Conservation (phyloP, 106 monocot species). For the Dioscorea zingiberensis region DNA sequence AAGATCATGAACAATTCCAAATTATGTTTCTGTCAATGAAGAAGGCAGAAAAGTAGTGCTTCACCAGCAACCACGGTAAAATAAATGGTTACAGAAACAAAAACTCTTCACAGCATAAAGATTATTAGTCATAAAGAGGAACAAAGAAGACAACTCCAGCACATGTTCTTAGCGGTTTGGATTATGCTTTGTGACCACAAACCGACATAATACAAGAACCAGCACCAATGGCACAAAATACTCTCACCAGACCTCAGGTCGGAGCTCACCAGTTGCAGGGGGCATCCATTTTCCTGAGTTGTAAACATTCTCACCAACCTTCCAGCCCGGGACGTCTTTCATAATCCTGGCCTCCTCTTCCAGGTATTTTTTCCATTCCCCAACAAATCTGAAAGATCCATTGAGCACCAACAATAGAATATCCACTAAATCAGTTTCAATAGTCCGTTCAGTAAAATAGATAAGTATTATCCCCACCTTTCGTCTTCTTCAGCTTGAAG, state of each 20-base stretch:
- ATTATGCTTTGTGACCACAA: too few species aligned
- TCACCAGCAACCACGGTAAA: too few species aligned
- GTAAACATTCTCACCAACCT: conserved; percentile 86
- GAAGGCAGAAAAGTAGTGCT: too few species aligned
- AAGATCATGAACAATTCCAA: too few species aligned
- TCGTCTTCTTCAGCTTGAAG: conserved; percentile 99
- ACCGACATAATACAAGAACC: too few species aligned
- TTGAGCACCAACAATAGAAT: background rate
- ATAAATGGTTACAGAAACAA: too few species aligned
- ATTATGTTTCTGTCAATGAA: too few species aligned
- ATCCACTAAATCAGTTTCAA: background rate
- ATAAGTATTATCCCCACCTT: conserved; percentile 37
- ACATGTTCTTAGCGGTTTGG: too few species aligned
- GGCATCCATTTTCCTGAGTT: conserved; percentile 88
- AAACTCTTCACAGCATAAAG: too few species aligned
- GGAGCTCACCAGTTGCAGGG: conserved; percentile 82
- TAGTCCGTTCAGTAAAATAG: background rate
- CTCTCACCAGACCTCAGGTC: conserved; percentile 74
- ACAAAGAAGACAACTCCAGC: too few species aligned
- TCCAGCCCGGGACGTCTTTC: conserved; percentile 96
- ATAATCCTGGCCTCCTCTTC: conserved; percentile 89
- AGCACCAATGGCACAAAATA: too few species aligned
- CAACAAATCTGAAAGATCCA: conserved; percentile 50
- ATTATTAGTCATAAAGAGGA: too few species aligned
- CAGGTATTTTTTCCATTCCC: conserved; percentile 76